phyloP scores from a whole-genome alignment of 805 yeast genomes.

The Nakazawaea populi region DNA sequence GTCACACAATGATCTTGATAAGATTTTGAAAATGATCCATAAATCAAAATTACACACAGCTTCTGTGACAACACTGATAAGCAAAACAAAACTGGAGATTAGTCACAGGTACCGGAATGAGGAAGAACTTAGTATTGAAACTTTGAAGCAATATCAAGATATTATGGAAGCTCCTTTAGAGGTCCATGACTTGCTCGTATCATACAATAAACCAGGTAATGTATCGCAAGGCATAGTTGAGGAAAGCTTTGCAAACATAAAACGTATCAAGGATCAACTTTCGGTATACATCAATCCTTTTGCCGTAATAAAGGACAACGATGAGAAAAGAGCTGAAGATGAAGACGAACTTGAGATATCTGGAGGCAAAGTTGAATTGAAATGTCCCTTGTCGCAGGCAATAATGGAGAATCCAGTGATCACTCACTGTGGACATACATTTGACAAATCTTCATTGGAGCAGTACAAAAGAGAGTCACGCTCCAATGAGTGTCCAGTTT shows the following conservation, averaged over 20 bases:
- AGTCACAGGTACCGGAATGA: background rate
- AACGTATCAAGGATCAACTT: background rate
- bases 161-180: background rate
- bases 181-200: background rate
- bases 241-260: background rate
- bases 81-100: slow-evolving; percentile 5
- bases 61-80: background rate
- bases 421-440: slow-evolving; percentile 53
- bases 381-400: slow-evolving; percentile 60
- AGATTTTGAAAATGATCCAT: background rate
- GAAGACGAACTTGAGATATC: slow-evolving; percentile 60
- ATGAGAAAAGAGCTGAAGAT: slow-evolving; percentile 36
- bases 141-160: slow-evolving; percentile 3
- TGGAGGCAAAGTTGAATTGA: slow-evolving; percentile 66
- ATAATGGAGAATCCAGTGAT: slow-evolving; percentile 51
- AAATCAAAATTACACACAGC: background rate
- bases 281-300: slow-evolving; percentile 6
- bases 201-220: background rate
- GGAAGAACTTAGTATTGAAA: slow-evolving; percentile 1
- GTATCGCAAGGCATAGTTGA: background rate
- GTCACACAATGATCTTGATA: too few relatives aligned
- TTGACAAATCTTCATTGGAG: slow-evolving; percentile 42
- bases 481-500: slow-evolving; percentile 50
- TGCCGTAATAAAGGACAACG: slow-evolving; percentile 16
- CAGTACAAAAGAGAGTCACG: slow-evolving; percentile 22